Base-by-base conservation (phyloP, 768 basidiomycete species). In the Collybia sp. region DNA sequence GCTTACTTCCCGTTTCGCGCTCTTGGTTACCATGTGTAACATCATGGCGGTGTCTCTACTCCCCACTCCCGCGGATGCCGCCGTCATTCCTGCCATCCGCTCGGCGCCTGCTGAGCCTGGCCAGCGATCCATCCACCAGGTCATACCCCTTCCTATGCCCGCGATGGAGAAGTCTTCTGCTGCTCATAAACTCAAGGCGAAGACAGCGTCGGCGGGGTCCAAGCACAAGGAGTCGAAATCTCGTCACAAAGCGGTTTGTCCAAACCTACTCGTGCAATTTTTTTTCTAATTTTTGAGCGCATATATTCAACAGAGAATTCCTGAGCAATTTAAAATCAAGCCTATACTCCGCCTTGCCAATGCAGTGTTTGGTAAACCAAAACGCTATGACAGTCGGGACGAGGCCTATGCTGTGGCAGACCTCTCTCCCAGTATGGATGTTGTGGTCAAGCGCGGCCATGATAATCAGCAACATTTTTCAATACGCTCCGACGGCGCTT, bases 1-100 rank as follows among this genome's bases (percentile, higher is more conserved):
- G 40, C 65, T 82, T 48, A 65, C 66, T 42, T 50, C 70, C 33
- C 77, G 64, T 50, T 73, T 84, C 59, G 58, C 76, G 39, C 34
- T 67, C 43, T 59, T 71, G 51, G 74, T 72, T 52, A 63, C 73
- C 34, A 56, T 81, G 44, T 67, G 72, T 50, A 65, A 68, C 46
- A 59, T 80, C 31, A 68, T 73, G 2, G 66, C 71, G 32, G 46
- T 80, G 18, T 69, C 69, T 2, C 43, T 71, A 17, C 50, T 61
- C 15, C 67, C 71, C 34, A 37, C 58, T 25, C 33, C 61, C 30
- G 72, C 58, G 18, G 66, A 68, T 41, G 77, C 67, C 15, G 70
- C 68, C n/a, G 69, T 67, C 41, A 54, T 75, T 25, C 25, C 25
- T 8, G 8, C 44, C 50, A 52, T 30, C 47, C 51, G 35, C 56